These are phyloP conservation scores for Penicillium expansum DNA, from an alignment of 2,329 filamentous ascomycete genomes.

Conservation along the genomic window DNA sequence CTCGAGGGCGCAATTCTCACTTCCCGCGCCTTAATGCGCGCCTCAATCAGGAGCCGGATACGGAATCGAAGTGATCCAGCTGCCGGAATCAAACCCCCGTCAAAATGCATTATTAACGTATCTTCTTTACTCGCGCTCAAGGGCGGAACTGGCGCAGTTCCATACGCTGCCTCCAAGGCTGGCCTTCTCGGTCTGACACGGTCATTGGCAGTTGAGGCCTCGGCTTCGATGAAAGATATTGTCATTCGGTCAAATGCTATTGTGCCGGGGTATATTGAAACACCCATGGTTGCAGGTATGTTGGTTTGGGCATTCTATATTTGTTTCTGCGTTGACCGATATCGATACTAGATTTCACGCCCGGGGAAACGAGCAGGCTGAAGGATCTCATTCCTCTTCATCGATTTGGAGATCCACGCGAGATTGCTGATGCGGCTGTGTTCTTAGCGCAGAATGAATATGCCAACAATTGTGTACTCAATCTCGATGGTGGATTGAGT, in stretches of 20 bases:
- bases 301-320: background rate
- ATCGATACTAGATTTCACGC: conserved; percentile 43
- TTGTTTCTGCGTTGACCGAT: background rate
- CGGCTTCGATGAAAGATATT: conserved; percentile 57
- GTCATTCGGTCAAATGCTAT: conserved; percentile 75
- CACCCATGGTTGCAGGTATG: conserved; percentile 71
- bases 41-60: conserved; percentile 32
- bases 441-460: conserved; percentile 77
- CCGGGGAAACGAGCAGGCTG: conserved; percentile 28
- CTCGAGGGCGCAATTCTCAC: conserved; percentile 51
- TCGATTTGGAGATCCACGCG: conserved; percentile 65
- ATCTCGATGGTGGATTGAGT: conserved; percentile 80
- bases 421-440: conserved; percentile 77
- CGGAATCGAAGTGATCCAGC: conserved; percentile 18
- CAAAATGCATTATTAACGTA: conserved; percentile 78
- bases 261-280: conserved; percentile 78
- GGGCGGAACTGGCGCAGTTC: conserved; percentile 66
- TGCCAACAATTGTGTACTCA: conserved; percentile 82
- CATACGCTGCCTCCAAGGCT: conserved; percentile 78
- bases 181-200: conserved; percentile 64
- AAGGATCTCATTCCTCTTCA: conserved; percentile 58
- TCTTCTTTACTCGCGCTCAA: conserved; percentile 70
- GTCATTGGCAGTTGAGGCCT: conserved; percentile 36
- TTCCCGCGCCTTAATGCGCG: conserved; percentile 39
- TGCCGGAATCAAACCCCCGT: conserved; percentile 53